Evolutionary conservation across 345 rosid genomes (phyloP), one percentile per base, ranked within the genome.

Genomic region (Erysimum cheiranthoides): DNA sequence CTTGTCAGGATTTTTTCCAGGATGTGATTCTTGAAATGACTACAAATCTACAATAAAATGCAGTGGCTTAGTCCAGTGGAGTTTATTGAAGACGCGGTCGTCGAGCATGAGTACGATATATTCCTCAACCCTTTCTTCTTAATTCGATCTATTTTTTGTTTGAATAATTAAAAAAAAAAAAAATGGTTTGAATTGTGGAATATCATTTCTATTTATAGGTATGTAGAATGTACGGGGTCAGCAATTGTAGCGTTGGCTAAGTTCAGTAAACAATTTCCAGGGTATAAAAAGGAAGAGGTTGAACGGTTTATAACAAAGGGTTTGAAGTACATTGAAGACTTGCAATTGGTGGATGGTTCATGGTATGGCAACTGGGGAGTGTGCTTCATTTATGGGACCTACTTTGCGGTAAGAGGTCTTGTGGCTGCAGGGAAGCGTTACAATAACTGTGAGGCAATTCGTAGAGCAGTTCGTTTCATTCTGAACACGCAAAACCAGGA

Each of bases 221-320:
- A 84, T 18, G 83, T 84, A 0, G 92, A 88, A 27, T 86, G 92
- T 76, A 86, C 90, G 80, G 86, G 32, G 80, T 59, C 64, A n/a
- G 42, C 25, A 5, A 60, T 60, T 81, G 32, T 30, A 0, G 84
- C 78, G 1, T 61, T 86, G 2, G 66, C 54, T 6, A 7, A 79
- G 73, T 88, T 88, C 50, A 73, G 49, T 66, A 83, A 85, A 75
- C 63, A 80, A 31, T 74, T 81, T 70, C 87, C 90, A 0, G 83
- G 66, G 0, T 84, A 83, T 8, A 79, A 84, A 71, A 82, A 56
- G 53, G 81, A 78, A 47, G 87, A 88, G 66, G 80, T 88, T 10
- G 85, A 86, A 3, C 61, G 28, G 51, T 83, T 81, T 80, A 73
- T 88, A 1, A 5, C 10, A 5, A 88, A 78, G 2, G 90, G 85